These are phyloP conservation scores for Coemansia sp. DNA, from an alignment of 192 early-diverging fungal genomes.

Conservation along the genomic window DNA sequence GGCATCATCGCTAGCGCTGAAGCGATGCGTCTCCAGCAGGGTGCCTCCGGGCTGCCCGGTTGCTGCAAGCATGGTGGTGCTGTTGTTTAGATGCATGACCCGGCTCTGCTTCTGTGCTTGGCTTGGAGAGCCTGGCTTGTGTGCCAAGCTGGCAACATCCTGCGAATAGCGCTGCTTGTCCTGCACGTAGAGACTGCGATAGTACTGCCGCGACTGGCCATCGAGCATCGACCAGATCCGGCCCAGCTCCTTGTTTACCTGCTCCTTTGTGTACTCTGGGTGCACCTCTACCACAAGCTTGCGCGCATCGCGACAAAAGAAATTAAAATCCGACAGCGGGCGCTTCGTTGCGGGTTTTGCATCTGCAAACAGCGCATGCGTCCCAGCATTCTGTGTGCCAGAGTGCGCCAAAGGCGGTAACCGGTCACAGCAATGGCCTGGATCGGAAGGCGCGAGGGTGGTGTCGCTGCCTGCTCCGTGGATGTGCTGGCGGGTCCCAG, in stretches of 20 bases:
- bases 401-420: neutral
- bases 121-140: neutral
- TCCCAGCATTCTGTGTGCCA: neutral
- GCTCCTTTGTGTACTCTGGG: slow-evolving; percentile 44
- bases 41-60: neutral
- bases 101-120: no score
- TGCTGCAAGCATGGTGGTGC: neutral
- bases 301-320: slow-evolving; percentile 45
- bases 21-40: neutral
- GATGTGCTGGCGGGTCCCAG: neutral
- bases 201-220: slow-evolving; percentile 27
- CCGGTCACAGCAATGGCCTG: neutral
- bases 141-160: slow-evolving; percentile 8
- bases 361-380: neutral
- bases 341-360: slow-evolving; percentile 20
- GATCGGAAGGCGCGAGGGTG: neutral
- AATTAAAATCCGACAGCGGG: slow-evolving; percentile 47
- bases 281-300: slow-evolving; percentile 42
- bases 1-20: slow-evolving; percentile 1
- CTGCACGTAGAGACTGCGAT: slow-evolving; percentile 33
- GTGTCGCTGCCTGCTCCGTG: neutral
- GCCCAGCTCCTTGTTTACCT: slow-evolving; percentile 48
- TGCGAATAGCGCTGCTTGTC: slow-evolving; percentile 36
- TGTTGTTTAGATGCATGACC: neutral
- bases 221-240: slow-evolving; percentile 42